phyloP scores from a whole-genome alignment of 768 basidiomycete species.

The Leucosporidium yakuticum region DNA sequence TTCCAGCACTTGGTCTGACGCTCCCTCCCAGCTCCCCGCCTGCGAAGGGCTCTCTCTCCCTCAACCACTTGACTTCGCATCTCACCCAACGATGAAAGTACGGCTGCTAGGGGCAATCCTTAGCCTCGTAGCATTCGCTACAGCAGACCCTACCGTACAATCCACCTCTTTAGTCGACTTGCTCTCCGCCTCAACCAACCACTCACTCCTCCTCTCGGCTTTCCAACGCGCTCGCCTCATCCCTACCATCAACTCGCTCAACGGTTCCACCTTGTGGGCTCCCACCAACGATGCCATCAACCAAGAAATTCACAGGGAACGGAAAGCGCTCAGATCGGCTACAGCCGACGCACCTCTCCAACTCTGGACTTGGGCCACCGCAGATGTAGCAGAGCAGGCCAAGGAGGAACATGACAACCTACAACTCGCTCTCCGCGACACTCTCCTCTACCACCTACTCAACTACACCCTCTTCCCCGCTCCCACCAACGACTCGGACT shows the following conservation, averaged over 20 bases:
- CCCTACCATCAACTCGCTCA: conserved; percentile 82
- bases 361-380: conserved; percentile 17
- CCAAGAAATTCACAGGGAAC: background rate
- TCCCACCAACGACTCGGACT: conserved; percentile 43
- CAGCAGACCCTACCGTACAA: background rate
- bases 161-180: conserved; percentile 65
- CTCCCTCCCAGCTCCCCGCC: background rate
- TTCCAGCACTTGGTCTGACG: background rate
- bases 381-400: conserved; percentile 42
- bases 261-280: conserved; percentile 79
- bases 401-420: conserved; percentile 65
- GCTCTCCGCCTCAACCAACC: conserved; percentile 49
- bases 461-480: conserved; percentile 62
- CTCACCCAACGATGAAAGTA: background rate
- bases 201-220: conserved; percentile 58
- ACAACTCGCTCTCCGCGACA: conserved; percentile 74
- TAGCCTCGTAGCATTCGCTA: background rate
- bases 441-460: conserved; percentile 88
- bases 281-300: conserved; percentile 89
- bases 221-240: conserved; percentile 81
- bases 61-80: background rate
- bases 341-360: conserved; percentile 1
- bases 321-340: background rate
- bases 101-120: background rate
- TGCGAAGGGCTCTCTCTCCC: background rate